These are phyloP conservation scores for Pseudogymnoascus sp. DNA, from an alignment of 2,329 filamentous ascomycete species.

Conservation along the genomic window DNA sequence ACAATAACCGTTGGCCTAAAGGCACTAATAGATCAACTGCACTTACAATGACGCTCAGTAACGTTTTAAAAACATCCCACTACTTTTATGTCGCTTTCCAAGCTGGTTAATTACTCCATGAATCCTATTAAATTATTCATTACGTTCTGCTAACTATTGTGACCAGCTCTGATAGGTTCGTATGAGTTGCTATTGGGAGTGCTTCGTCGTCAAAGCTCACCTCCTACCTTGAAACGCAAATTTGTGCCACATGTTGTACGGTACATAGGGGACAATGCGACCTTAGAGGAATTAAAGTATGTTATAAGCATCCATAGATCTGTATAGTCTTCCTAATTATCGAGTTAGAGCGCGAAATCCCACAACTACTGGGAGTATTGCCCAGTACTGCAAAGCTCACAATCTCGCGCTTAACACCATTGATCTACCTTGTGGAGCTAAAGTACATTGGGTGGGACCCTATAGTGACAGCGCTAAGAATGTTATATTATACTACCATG, in stretches of 20 bases:
- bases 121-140: background rate
- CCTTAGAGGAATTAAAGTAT: background rate
- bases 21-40: background rate
- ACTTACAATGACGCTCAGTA: background rate
- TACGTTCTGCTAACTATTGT: background rate
- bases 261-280: background rate
- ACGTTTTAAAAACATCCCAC: background rate
- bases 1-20: background rate
- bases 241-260: background rate
- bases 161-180: background rate
- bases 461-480: background rate
- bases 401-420: background rate
- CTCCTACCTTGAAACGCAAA: background rate
- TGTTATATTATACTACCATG: background rate
- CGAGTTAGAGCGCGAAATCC: background rate
- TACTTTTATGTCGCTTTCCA: background rate
- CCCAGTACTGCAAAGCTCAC: background rate
- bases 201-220: background rate
- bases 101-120: background rate
- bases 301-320: background rate
- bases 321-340: background rate
- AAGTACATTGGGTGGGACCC: background rate
- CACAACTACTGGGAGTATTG: background rate
- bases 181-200: background rate
- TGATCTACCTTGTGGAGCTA: background rate